Evolutionary conservation across 495 filamentous ascomycete species (phyloP), one percentile per base, ranked within the genome.

Genomic region (Cercophora newfieldiana): DNA sequence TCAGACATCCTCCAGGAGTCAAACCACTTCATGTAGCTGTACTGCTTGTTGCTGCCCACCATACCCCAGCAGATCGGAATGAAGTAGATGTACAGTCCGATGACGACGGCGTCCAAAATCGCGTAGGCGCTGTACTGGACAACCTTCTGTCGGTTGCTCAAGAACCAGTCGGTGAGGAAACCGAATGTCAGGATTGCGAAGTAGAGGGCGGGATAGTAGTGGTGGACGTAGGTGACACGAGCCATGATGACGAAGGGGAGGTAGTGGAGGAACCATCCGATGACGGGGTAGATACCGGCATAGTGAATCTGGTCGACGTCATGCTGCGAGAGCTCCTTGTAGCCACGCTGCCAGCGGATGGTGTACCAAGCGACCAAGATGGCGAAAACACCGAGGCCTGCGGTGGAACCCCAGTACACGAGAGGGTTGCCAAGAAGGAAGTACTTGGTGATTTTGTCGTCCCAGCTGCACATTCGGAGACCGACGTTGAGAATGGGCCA

Each of bases 131-230:
- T 81, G 76, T 85, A 89, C 76, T 87, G 84, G 44, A 88, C 68
- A 53, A 72, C 81, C 75, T 86, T 86, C 26, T 83, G 72, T 63
- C 90, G 77, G 64, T 82, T 88, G 56, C 87, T 83, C 59, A 90
- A 85, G 55, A 89, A 78, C 87, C 91, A 97, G 77, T 99, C 94
- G 61, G 90, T 79, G 61, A 94, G 85, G 81, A 99, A 99, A 54
- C 95, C 96, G 58, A 91, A 86, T 12, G 85, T 88, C 24, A 99
- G 81, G 65, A 99, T 97, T 60, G 95, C 94, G 73, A 97, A 99
- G 81, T 97, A 99, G 3, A 99, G 85, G n/a, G 95, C 95, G 7
- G 95, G 95, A 78, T 98, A 99, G 80, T 99, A 99, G 79, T 99
- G 95, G 77, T 99, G 95, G 54, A 99, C 95, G 76, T 99, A 99